These are phyloP conservation scores for Sporothrix dimorphospora DNA, from an alignment of 2,329 filamentous ascomycete genomes.

Conservation along the genomic window DNA sequence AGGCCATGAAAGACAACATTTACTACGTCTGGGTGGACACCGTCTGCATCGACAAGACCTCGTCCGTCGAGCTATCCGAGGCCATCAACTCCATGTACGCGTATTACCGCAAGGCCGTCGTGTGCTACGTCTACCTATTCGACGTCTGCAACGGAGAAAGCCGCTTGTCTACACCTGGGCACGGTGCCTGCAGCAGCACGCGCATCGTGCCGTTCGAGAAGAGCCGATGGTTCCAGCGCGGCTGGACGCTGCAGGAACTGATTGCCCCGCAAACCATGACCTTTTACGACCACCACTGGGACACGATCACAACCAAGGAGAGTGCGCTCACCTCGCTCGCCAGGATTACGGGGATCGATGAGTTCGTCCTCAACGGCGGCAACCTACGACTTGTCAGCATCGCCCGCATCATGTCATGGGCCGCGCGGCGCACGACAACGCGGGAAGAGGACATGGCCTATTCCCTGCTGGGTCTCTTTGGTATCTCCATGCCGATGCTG, in stretches of 20 bases:
- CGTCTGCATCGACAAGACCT: constrained; percentile 35
- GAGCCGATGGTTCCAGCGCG: constrained; percentile 46
- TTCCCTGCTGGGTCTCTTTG: constrained; percentile 34
- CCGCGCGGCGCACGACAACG: constrained; percentile 27
- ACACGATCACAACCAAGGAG: constrained; percentile 36
- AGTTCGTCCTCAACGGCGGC: constrained; percentile 26
- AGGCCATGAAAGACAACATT: constrained; percentile 10
- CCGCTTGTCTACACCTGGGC: background rate
- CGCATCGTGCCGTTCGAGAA: background rate
- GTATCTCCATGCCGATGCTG: constrained; percentile 32
- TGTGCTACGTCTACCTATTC: constrained; percentile 31
- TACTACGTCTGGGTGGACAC: constrained; percentile 34
- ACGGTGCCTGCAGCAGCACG: background rate
- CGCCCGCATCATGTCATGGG: constrained; percentile 34
- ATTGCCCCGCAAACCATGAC: constrained; percentile 49
- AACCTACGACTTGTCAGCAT: constrained; percentile 25
- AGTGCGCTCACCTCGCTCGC: constrained; percentile 30
- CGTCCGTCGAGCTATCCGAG: constrained; percentile 32
- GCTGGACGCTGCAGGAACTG: constrained; percentile 68
- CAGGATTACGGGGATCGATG: constrained; percentile 35
- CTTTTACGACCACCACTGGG: constrained; percentile 42
- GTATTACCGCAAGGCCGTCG: constrained; percentile 29
- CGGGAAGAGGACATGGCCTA: constrained; percentile 34
- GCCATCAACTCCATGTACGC: constrained; percentile 35
- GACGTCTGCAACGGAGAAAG: constrained; percentile 16